These are phyloP conservation scores for Claviceps arundinis DNA, from an alignment of 2,329 filamentous ascomycete genomes.

Conservation along the genomic window DNA sequence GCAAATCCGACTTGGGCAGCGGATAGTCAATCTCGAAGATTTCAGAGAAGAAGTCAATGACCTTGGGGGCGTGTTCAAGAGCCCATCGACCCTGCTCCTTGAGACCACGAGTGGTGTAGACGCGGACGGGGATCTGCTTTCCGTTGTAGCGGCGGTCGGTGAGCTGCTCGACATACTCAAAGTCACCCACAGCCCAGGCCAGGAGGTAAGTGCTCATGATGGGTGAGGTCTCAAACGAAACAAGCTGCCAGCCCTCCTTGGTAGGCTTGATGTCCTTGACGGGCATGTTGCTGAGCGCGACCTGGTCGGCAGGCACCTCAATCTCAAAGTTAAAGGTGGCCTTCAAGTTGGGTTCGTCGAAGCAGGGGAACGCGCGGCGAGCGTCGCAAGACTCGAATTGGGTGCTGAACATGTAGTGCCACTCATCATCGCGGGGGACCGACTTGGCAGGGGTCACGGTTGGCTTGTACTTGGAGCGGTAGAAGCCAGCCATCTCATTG, in stretches of 20 bases:
- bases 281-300: conserved; percentile 92
- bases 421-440: conserved; percentile 59
- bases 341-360: conserved; percentile 95
- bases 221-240: conserved; percentile 72
- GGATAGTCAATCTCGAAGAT: conserved; percentile 90
- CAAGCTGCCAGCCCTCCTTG: conserved; percentile 53
- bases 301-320: conserved; percentile 77
- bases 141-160: conserved; percentile 86
- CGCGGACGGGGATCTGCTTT: conserved; percentile 79
- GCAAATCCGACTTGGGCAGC: conserved; percentile 77
- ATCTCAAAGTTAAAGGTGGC: conserved; percentile 90
- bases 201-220: conserved; percentile 87
- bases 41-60: conserved; percentile 94
- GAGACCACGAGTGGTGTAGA: conserved; percentile 91
- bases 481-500: conserved; percentile 86
- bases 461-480: conserved; percentile 87
- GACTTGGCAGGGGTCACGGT: conserved; percentile 56
- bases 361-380: conserved; percentile 89
- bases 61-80: conserved; percentile 78
- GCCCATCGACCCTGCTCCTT: conserved; percentile 86
- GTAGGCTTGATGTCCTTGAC: conserved; percentile 53
- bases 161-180: conserved; percentile 88
- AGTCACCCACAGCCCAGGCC: conserved; percentile 92
- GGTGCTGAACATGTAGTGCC: conserved; percentile 74
- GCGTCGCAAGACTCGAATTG: conserved; percentile 97